Conservation (phyloP, 2,329 filamentous ascomycete species). For the Alternaria dauci region DNA sequence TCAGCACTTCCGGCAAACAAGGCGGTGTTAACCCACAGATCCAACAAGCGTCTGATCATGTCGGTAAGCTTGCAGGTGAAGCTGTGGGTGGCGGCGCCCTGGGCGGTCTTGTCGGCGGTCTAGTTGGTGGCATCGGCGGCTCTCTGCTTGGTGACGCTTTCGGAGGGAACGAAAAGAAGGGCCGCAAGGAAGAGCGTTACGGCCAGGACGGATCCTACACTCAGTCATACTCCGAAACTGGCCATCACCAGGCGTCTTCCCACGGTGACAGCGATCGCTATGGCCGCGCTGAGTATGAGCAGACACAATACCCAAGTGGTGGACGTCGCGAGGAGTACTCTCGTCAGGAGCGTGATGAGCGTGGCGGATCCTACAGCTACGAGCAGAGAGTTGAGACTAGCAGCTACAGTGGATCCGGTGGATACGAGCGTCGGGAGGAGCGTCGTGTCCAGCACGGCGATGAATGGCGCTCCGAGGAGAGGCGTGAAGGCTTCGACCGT, state of each 20-base stretch:
- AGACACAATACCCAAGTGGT: constrained; percentile 67
- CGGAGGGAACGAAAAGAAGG: constrained; percentile 61
- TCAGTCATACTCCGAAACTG: constrained; percentile 69
- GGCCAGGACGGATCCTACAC: constrained; percentile 68
- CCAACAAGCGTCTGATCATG: constrained; percentile 46
- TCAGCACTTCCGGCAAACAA: constrained; percentile 48
- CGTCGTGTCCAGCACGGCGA: constrained; percentile 59
- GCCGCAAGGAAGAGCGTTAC: constrained; percentile 62
- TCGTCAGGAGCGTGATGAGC: constrained; percentile 65
- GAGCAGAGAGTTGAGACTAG: constrained; percentile 66
- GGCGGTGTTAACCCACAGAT: constrained; percentile 55
- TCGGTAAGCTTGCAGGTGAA: constrained; percentile 64
- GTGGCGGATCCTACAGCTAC: constrained; percentile 62
- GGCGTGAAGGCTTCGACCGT: constrained; percentile 46
- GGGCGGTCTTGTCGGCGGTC: constrained; percentile 73
- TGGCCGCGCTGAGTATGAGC: constrained; percentile 67
- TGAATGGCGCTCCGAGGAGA: constrained; percentile 50
- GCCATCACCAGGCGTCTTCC: constrained; percentile 55
- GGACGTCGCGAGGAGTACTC: constrained; percentile 67
- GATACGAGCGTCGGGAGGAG: constrained; percentile 68
- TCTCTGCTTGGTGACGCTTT: constrained; percentile 71
- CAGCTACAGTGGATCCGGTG: constrained; percentile 57
- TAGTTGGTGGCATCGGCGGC: constrained; percentile 66
- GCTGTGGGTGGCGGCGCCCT: constrained; percentile 71
- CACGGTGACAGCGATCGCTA: constrained; percentile 59